Conservation (phyloP, 2,329 filamentous ascomycete genomes). For the Hypoxylon sp. region DNA sequence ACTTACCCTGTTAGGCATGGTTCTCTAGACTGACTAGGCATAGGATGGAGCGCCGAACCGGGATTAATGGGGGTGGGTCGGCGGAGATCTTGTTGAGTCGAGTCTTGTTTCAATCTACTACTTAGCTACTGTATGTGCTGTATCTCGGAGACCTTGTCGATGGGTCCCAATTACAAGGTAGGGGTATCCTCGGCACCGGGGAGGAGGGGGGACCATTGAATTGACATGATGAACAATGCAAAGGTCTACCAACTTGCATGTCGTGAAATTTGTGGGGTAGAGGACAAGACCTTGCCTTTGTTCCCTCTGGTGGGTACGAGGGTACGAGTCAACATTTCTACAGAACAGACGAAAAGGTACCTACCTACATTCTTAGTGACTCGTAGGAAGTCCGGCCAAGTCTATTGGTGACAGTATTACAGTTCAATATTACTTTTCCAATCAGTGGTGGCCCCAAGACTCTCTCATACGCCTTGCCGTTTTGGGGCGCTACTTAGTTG, state of each 20-base stretch:
- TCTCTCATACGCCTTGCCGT: background rate
- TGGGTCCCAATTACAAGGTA: constrained; percentile 14
- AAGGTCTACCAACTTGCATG: constrained; percentile 8
- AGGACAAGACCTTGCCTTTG: background rate
- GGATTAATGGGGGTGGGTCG: constrained; percentile 21
- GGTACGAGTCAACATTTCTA: background rate
- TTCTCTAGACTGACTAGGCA: constrained; percentile 10
- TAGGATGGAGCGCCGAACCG: constrained; percentile 13
- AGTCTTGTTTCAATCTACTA: constrained; percentile 18
- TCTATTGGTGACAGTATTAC: background rate
- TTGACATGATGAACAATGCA: constrained; percentile 12
- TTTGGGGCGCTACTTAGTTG: background rate
- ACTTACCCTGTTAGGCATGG: constrained; percentile 16
- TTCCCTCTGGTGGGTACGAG: background rate
- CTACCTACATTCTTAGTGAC: too few relatives aligned
- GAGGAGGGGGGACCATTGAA: background rate
- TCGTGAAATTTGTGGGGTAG: constrained; percentile 15
- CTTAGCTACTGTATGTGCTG: too few relatives aligned
- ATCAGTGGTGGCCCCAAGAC: background rate
- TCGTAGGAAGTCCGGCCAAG: constrained; percentile 1
- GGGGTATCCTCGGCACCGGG: constrained; percentile 24
- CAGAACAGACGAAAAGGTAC: background rate
- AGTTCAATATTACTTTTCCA: background rate
- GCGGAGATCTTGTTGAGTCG: constrained; percentile 32
- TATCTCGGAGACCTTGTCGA: constrained; percentile 14